Percentiles rank a stretch among this genome's conserved stretches.
These are phyloP conservation scores for Boletellus ananiceps DNA, from an alignment of 768 basidiomycete species.

Conservation along the genomic window DNA sequence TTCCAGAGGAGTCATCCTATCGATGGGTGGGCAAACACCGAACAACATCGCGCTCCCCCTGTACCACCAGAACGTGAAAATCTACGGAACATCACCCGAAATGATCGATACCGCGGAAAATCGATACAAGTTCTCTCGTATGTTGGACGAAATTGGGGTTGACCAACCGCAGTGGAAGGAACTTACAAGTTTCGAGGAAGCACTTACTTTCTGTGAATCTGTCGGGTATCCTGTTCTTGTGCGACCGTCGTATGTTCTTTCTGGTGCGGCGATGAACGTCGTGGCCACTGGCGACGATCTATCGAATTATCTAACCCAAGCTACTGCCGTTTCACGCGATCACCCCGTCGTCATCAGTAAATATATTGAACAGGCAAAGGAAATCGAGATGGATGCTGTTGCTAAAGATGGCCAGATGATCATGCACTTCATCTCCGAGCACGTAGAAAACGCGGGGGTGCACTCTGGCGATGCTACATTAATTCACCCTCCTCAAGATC, in stretches of 20 bases:
- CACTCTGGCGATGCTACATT: conserved; percentile 98
- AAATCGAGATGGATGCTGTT: conserved; percentile 99
- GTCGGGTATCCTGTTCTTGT: conserved; percentile 96
- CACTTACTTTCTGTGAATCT: conserved; percentile 82
- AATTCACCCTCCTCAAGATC: conserved; percentile 96
- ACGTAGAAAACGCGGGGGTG: conserved; percentile 98
- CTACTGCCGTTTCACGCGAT: conserved; percentile 92
- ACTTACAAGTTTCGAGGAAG: conserved; percentile 85
- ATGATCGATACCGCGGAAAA: conserved; percentile 99
- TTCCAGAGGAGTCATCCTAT: conserved; percentile 87
- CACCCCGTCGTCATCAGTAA: conserved; percentile 98
- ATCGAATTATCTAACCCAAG: conserved; percentile 87
- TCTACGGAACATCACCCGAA: conserved; percentile 97
- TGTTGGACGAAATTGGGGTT: conserved; percentile 96
- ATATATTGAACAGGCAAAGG: conserved; percentile 99
- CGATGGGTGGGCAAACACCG: conserved; percentile 98
- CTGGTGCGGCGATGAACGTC: conserved; percentile 99
- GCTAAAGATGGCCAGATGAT: conserved; percentile 96
- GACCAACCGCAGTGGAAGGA: conserved; percentile 99
- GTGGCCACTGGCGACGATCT: conserved; percentile 92
- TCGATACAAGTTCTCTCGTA: conserved; percentile 97
- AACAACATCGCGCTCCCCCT: conserved; percentile 97
- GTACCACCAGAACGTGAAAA: conserved; percentile 96
- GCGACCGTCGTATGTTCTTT: conserved; percentile 97
- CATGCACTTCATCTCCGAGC: conserved; percentile 99